These are phyloP conservation scores for Carex scoparia DNA, from an alignment of 176 grass and related monocot species.

Conservation along the genomic window DNA sequence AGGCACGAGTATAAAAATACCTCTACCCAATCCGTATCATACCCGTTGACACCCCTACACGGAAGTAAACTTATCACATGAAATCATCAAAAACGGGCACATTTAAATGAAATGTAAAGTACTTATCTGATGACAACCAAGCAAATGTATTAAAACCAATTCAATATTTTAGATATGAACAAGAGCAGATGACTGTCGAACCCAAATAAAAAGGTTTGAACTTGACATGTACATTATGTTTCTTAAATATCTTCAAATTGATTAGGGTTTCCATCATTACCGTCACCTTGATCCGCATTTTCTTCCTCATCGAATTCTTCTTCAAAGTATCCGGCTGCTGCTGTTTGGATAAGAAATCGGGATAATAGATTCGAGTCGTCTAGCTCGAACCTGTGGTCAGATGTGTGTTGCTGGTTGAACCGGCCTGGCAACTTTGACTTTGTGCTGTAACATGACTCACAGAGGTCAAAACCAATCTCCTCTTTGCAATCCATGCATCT, in stretches of 20 bases:
- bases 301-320: conserved; percentile 7
- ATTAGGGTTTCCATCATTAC: background rate
- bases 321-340: background rate
- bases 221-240: background rate
- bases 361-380: conserved; percentile 10
- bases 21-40: no score
- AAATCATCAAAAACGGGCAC: background rate
- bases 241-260: conserved; percentile 1
- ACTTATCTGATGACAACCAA: background rate
- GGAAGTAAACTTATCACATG: background rate
- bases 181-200: background rate
- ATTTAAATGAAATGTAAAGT: background rate
- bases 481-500: conserved; percentile 76
- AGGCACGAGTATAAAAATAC: no score
- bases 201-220: background rate
- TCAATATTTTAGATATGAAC: background rate
- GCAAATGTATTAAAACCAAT: background rate
- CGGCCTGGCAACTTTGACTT: conserved; percentile 61
- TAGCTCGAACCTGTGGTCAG: conserved; percentile 68
- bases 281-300: conserved; percentile 25
- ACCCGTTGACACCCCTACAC: no score
- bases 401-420: conserved; percentile 92
- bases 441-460: conserved; percentile 58
- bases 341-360: background rate
- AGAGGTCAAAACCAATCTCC: conserved; percentile 63